Base-by-base conservation (phyloP, 495 filamentous ascomycete species). In the Penicillium paxilli region DNA sequence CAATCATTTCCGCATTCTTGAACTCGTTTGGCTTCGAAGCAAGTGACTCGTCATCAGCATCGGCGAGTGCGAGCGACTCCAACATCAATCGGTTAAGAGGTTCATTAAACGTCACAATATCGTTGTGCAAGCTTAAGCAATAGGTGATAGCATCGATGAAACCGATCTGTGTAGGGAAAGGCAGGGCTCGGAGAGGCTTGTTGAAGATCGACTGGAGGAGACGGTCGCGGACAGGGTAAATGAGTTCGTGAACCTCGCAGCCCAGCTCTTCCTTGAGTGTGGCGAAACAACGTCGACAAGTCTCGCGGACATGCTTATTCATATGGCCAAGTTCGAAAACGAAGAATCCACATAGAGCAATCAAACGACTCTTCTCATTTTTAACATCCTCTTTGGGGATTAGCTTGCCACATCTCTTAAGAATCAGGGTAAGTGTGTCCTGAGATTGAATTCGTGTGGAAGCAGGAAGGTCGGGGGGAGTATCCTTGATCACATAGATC, bases 71-170 rank as follows among this genome's bases (percentile, higher is more conserved):
- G 23, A 98, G 76, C 11, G 93, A 90, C 68, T 99, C 95, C 79
- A 92, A 85, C 57, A 99, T 80, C 38, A 99, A 75, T 4, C 95
- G 83, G 59, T 91, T 95, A 20, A 97, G 81, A 52, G 90, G 82
- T 40, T 97, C 92, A 61, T 96, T 92, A 66, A 97, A 96, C 12
- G 86, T 81, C 19, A 98, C 80, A 47, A 97, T 91, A 49, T 92
- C 87, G 38, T 87, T 83, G 58, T 93, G 89, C 23, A 98, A 76
- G 22, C 86, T 83, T 70, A 99, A 80, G 68, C 91, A 95, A 68
- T 92, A 98, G 0, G 90, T 94, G 58, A 99, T 91, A 5, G 92
- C 95, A 68, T 98, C 94, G 58, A 99, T 96, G 66, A 93, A 98
- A 9, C 94, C 95, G 63, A 99, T 98, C 68, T 99, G 95, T 2